Evolutionary conservation across 2,329 filamentous ascomycete species (phyloP).

Genomic region (Aureobasidium sp.): DNA sequence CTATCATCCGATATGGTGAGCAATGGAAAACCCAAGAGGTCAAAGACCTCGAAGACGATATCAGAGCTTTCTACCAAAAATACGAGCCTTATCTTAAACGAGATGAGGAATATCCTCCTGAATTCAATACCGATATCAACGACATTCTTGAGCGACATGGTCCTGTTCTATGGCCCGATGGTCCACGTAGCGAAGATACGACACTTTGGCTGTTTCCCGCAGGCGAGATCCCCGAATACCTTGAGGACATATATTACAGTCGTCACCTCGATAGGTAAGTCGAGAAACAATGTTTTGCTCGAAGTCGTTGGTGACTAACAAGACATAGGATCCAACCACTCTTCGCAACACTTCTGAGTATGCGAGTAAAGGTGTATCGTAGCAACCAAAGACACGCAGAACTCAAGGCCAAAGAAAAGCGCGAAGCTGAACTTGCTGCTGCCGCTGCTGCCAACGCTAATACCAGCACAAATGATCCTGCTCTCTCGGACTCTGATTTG

Average conservation of each 20-base stretch:
- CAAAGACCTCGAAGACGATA: neutral
- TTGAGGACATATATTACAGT: neutral
- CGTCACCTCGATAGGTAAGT: neutral
- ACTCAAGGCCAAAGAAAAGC: neutral
- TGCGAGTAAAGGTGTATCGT: neutral
- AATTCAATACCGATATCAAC: neutral
- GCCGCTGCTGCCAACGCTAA: neutral
- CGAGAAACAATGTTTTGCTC: neutral
- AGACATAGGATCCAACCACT: neutral
- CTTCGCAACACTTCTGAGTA: neutral
- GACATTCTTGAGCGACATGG: neutral
- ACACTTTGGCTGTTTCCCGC: neutral
- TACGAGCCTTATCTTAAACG: neutral
- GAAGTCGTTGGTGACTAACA: neutral
- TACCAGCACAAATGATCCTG: neutral
- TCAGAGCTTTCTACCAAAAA: neutral
- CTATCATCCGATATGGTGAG: neutral
- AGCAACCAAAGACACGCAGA: neutral
- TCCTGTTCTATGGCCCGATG: neutral
- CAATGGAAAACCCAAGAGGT: conserved; percentile 6
- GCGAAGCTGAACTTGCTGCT: neutral
- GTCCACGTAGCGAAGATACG: neutral
- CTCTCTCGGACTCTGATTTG: neutral
- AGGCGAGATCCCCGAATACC: conserved; percentile 3
- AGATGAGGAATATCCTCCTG: neutral